Base-by-base conservation (phyloP, 306 rosid species). In the Carpinus viminea region DNA sequence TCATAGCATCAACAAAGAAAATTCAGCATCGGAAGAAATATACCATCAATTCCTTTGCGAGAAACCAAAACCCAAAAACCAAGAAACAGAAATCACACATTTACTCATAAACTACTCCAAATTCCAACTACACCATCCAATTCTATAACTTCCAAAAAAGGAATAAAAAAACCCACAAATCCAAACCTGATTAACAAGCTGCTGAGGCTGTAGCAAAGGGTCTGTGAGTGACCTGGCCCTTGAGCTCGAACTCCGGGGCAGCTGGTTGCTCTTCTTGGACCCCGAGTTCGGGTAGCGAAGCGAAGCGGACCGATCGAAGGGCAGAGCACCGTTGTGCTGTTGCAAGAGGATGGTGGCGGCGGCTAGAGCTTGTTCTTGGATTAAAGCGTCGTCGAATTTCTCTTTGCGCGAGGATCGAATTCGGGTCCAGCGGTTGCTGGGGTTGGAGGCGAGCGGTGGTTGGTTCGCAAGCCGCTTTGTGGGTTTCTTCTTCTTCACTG, bases 181-280 rank as follows among this genome's bases (percentile, higher is more conserved):
- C 52, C 72, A 15, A 47, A 90, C 98, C 99, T 90, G 92, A 74
- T 86, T 86, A 76, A 88, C 87, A 51, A 96, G 97, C 76, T 93
- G 99, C 28, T 96, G 99, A 34, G 99, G 98, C 72, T 89, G 98
- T 4, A 96, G 92, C 64, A 96, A 84, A 75, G 99, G 94, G 65
- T 96, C 99, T 45, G 98, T 81, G 53, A 93, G 91, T 0, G 99
- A 91, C 70, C 99, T 87, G 5, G 99, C 85, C 8, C 99, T 92
- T 3, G 98, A 85, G 69, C 99, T 96, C 0, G 98, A 93, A 85
- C 98, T 93, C 51, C 99, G 79, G 0, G 99, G 94, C 83, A 96
- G 80, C 12, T 76, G 41, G 78, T 79, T 41, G 45, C 45, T 86
- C 85, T 83, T 92, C 83, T 89, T 96, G 2, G 91, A 85, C 18